phyloP scores from a whole-genome alignment of 164 flowering plant species.

The Stephania japonica region DNA sequence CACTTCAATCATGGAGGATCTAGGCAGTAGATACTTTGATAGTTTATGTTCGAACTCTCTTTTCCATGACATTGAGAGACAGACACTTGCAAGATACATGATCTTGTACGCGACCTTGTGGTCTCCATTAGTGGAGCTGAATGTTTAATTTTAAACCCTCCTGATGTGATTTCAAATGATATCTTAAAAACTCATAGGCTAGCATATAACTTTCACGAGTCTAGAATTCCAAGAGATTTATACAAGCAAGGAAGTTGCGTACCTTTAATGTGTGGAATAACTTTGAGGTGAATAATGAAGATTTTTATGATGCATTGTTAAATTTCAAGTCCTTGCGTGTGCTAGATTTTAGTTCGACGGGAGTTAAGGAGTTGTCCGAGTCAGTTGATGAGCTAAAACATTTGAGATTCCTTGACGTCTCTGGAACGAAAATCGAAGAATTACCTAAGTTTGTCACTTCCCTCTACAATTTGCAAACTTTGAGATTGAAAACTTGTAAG shows the following conservation, averaged over 20 bases:
- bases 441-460: slow-evolving; percentile 1
- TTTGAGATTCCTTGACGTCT: slow-evolving; percentile 1
- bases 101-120: background rate
- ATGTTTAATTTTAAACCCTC: background rate
- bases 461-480: background rate
- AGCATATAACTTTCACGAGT: background rate
- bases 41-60: background rate
- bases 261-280: background rate
- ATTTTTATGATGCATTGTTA: background rate
- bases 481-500: background rate
- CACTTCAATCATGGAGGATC: background rate
- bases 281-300: background rate
- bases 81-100: background rate
- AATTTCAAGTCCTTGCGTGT: slow-evolving; percentile 3
- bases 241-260: background rate
- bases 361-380: background rate
- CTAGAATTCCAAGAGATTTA: background rate
- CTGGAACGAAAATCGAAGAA: background rate
- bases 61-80: background rate
- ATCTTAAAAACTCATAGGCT: background rate
- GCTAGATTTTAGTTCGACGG: background rate
- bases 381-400: background rate
- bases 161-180: background rate
- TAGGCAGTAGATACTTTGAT: background rate
- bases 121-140: background rate